Percentiles rank a stretch among this genome's conserved stretches.
These are phyloP conservation scores for Arachis monticola DNA, from an alignment of 331 rosid genomes.

Conservation along the genomic window DNA sequence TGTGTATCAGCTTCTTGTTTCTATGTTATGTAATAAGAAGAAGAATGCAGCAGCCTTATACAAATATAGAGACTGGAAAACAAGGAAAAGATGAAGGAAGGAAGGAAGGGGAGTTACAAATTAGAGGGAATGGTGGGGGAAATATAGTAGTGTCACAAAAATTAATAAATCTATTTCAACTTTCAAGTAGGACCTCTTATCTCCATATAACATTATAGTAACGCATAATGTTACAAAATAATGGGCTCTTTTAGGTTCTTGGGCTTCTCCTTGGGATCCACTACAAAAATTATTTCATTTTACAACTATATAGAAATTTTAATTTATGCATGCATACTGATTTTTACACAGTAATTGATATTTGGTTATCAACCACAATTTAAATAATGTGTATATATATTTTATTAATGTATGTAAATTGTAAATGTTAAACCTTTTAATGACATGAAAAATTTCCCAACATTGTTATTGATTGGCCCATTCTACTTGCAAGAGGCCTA, in stretches of 20 bases:
- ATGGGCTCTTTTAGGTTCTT: background rate
- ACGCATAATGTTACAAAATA: background rate
- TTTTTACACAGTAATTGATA: too few relatives aligned
- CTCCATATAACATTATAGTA: slow-evolving; percentile 42
- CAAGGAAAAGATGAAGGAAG: background rate
- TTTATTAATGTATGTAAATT: too few relatives aligned
- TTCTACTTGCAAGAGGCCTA: background rate
- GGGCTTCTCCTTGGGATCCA: background rate
- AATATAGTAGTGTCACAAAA: background rate
- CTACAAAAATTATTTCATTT: too few relatives aligned
- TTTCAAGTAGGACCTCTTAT: slow-evolving; percentile 22
- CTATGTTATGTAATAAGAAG: too few relatives aligned
- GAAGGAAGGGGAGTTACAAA: background rate
- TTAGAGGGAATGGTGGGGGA: background rate
- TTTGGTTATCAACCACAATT: too few relatives aligned
- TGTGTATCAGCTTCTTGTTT: background rate
- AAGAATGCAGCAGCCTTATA: background rate
- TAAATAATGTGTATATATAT: too few relatives aligned
- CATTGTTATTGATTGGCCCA: background rate
- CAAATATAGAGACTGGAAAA: background rate
- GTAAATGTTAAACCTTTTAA: background rate
- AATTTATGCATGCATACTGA: too few relatives aligned
- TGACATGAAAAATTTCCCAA: background rate
- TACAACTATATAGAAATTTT: too few relatives aligned
- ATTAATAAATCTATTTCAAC: slow-evolving; percentile 38